These are phyloP conservation scores for Sedum album DNA, from an alignment of 164 flowering plant species.

Conservation along the genomic window DNA sequence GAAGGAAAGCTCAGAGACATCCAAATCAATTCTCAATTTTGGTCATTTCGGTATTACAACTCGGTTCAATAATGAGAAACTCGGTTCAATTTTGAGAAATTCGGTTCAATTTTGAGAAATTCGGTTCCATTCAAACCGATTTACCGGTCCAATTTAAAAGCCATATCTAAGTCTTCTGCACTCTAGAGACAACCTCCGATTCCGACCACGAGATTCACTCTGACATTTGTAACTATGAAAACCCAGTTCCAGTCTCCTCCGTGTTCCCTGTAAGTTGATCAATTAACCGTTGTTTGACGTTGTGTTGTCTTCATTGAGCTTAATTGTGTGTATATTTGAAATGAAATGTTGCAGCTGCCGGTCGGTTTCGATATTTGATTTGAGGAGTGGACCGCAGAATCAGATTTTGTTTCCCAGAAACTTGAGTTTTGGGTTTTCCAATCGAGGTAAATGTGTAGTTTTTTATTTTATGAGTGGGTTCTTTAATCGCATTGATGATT, in stretches of 20 bases:
- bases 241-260: background rate
- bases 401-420: conserved; percentile 13
- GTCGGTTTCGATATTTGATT: conserved; percentile 10
- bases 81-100: too few relatives aligned
- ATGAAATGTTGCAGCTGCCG: background rate
- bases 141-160: background rate
- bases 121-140: background rate
- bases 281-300: background rate
- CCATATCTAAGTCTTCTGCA: background rate
- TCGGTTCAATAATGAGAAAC: too few relatives aligned
- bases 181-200: background rate
- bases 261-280: background rate
- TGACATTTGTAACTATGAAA: background rate
- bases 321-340: background rate
- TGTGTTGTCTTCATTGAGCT: background rate
- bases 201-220: background rate
- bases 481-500: background rate
- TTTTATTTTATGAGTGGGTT: background rate
- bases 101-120: background rate
- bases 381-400: conserved; percentile 5
- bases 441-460: conserved; percentile 13
- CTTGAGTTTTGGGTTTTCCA: conserved; percentile 7
- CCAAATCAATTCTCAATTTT: background rate
- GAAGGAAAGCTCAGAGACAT: background rate
- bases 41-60: background rate